Conservation (phyloP, 345 rosid genomes). For the Dimocarpus longan region DNA sequence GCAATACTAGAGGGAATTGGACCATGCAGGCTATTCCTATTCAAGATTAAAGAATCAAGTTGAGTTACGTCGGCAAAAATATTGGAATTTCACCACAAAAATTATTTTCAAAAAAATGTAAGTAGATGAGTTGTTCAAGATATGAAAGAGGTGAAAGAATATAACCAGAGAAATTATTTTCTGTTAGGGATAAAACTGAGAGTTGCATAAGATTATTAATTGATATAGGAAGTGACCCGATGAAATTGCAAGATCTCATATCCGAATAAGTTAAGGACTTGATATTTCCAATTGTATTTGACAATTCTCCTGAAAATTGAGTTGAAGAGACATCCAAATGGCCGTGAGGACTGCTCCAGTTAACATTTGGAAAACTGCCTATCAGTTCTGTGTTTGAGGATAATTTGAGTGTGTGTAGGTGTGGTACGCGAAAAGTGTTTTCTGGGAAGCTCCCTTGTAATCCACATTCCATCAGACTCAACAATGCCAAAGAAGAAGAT, state of each 20-base stretch:
- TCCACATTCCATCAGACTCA: no score
- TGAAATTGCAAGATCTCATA: background rate
- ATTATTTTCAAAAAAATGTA: background rate
- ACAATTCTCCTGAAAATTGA: background rate
- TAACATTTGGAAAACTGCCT: slow-evolving; percentile 7
- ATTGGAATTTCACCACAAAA: slow-evolving; percentile 19
- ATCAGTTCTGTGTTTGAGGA: no score
- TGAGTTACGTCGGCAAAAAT: no score
- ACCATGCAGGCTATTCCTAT: background rate
- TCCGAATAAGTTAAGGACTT: background rate
- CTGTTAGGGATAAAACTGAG: background rate
- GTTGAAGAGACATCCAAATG: background rate
- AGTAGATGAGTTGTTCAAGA: background rate
- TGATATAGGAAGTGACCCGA: background rate
- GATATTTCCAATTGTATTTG: background rate
- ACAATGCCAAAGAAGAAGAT: no score
- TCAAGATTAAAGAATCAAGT: no score
- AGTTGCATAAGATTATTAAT: slow-evolving; percentile 14
- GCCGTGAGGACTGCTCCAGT: background rate
- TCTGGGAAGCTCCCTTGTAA: no score
- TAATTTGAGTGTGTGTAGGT: no score
- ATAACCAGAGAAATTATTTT: slow-evolving; percentile 19
- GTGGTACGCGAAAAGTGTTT: no score
- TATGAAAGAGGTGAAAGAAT: slow-evolving; percentile 23
- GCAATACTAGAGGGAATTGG: background rate